A percentile compares a stretch with the other conserved stretches of the same genome.
These are phyloP conservation scores for Aureobasidium sp. DNA, from an alignment of 2,329 filamentous ascomycete species.

Conservation along the genomic window DNA sequence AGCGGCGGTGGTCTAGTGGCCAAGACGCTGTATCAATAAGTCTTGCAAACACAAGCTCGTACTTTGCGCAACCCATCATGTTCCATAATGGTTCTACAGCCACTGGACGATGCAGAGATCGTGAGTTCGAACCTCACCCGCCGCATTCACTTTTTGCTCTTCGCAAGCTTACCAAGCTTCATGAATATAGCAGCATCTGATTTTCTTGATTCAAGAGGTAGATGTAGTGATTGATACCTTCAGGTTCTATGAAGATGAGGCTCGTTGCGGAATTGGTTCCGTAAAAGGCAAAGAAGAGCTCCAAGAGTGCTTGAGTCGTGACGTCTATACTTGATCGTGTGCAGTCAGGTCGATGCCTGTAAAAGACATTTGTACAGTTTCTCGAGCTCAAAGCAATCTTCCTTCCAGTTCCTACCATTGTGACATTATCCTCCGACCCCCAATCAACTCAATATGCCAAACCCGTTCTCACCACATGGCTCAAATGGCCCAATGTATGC, in stretches of 20 bases:
- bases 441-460: background rate
- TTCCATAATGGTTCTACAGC: background rate
- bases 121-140: background rate
- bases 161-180: background rate
- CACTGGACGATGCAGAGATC: background rate
- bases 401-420: background rate
- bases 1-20: background rate
- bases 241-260: background rate
- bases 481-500: background rate
- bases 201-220: no score
- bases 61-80: background rate
- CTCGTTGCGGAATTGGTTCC: background rate
- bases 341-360: background rate
- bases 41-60: conserved; percentile 1
- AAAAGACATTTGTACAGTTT: background rate
- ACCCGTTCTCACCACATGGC: background rate
- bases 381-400: background rate
- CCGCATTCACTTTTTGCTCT: background rate
- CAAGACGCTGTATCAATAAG: background rate
- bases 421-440: background rate
- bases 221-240: no score
- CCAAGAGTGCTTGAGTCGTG: background rate
- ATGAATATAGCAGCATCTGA: no score
- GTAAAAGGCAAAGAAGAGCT: background rate
- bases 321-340: background rate